phyloP scores from a whole-genome alignment of 2,329 filamentous ascomycete species.

The Fusarium citri region DNA sequence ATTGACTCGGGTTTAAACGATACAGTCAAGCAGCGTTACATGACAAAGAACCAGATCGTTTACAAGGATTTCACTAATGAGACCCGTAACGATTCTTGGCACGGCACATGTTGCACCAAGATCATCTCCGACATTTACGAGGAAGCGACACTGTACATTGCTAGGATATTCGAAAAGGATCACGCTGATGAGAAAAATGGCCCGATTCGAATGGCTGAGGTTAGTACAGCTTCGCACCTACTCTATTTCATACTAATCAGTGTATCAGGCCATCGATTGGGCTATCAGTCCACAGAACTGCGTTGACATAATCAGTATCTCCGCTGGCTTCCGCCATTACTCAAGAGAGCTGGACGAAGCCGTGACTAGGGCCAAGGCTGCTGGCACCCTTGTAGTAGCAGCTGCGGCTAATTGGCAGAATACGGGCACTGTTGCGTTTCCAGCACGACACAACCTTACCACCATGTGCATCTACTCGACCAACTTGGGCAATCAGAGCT shows the following conservation, averaged over 20 bases:
- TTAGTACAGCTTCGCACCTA: rapidly evolving
- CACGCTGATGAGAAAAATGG: rapidly evolving
- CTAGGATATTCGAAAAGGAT: rapidly evolving
- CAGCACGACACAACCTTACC: not conserved
- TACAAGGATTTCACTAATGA: not conserved
- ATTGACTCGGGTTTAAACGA: not conserved
- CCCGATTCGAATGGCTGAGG: rapidly evolving
- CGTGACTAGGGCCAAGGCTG: rapidly evolving
- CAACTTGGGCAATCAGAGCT: not conserved
- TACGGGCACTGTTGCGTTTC: rapidly evolving
- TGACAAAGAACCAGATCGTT: rapidly evolving
- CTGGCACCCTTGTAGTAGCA: rapidly evolving
- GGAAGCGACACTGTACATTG: rapidly evolving
- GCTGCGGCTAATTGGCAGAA: not conserved
- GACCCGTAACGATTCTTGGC: not conserved
- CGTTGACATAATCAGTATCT: not conserved
- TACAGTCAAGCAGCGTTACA: rapidly evolving
- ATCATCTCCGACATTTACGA: rapidly evolving
- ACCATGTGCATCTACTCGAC: not conserved
- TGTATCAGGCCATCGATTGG: not conserved
- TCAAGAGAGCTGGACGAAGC: not conserved
- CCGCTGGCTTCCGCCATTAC: not conserved
- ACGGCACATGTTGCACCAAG: not conserved
- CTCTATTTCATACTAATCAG: rapidly evolving
- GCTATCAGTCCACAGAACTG: rapidly evolving